These are phyloP conservation scores for Saturnispora dispora DNA, from an alignment of 805 yeast species.

Conservation along the genomic window DNA sequence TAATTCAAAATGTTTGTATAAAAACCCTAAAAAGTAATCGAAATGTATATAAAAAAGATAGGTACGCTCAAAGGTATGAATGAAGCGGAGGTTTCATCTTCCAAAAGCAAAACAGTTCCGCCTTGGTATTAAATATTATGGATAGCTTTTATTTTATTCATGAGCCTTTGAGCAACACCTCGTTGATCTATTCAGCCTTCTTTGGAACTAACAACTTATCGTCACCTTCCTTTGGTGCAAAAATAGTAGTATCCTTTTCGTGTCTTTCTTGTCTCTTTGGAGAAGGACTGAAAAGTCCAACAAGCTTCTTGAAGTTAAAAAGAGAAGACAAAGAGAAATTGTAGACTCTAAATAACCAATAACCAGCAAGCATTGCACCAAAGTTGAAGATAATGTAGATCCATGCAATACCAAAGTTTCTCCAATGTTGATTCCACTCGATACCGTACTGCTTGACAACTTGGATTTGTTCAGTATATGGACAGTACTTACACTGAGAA, in stretches of 20 bases:
- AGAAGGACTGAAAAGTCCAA: slow-evolving; percentile 16
- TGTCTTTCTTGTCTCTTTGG: slow-evolving; percentile 39
- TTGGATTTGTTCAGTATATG: slow-evolving; percentile 34
- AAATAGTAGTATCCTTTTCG: slow-evolving; percentile 37
- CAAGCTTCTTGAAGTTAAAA: slow-evolving; percentile 32
- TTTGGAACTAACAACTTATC: slow-evolving; percentile 26
- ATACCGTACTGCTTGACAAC: slow-evolving; percentile 37
- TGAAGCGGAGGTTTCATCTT: neutral
- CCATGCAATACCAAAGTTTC: slow-evolving; percentile 56
- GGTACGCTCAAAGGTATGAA: neutral
- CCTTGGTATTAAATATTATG: neutral
- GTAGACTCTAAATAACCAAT: slow-evolving; percentile 31
- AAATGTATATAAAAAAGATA: neutral
- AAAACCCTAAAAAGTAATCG: neutral
- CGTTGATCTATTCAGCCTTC: slow-evolving; percentile 1
- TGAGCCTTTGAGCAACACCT: neutral
- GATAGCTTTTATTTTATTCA: neutral
- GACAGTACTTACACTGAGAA: slow-evolving; percentile 40
- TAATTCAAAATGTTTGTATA: neutral
- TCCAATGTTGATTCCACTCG: slow-evolving; percentile 46
- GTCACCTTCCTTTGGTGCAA: slow-evolving; percentile 33
- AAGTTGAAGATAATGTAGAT: slow-evolving; percentile 48
- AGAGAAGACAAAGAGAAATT: slow-evolving; percentile 27
- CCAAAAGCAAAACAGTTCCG: neutral
- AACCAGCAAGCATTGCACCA: slow-evolving; percentile 31